Conservation (phyloP, 768 basidiomycete genomes). For the Suillus tomentosus region DNA sequence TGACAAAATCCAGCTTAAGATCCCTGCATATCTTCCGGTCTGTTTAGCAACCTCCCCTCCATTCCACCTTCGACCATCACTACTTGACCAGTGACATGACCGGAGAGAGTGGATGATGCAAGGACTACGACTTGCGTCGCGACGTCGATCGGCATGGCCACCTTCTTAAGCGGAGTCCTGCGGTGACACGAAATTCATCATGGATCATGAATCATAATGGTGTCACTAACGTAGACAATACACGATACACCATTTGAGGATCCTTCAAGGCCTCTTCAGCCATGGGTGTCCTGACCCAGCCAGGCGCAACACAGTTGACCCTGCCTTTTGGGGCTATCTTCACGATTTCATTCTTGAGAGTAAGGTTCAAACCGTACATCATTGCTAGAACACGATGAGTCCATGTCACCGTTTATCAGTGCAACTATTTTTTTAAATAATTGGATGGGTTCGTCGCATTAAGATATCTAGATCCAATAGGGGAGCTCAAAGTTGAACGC, state of each 20-base stretch:
- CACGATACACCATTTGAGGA: constrained; percentile 52
- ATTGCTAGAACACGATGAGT: constrained; percentile 43
- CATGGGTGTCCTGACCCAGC: constrained; percentile 69
- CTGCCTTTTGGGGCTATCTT: constrained; percentile 68
- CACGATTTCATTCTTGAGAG: constrained; percentile 82
- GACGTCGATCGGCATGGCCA: constrained; percentile 62
- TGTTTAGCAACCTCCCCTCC: constrained; percentile 63
- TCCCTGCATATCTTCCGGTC: constrained; percentile 35
- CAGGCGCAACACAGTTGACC: constrained; percentile 72
- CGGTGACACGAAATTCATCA: neutral
- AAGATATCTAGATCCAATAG: no score
- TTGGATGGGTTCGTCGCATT: no score
- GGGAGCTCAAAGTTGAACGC: no score
- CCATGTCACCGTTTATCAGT: no score
- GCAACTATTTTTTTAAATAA: no score
- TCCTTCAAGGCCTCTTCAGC: constrained; percentile 58
- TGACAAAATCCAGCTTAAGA: neutral
- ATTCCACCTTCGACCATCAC: constrained; percentile 76
- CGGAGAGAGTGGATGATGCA: constrained; percentile 61
- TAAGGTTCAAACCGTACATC: constrained; percentile 70
- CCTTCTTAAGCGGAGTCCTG: constrained; percentile 71
- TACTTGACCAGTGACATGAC: constrained; percentile 73
- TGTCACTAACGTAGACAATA: constrained; percentile 63
- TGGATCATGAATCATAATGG: neutral
- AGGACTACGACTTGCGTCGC: constrained; percentile 65